These are phyloP conservation scores for Colletotrichum endophyticum DNA, from an alignment of 2,329 filamentous ascomycete species.

Conservation along the genomic window DNA sequence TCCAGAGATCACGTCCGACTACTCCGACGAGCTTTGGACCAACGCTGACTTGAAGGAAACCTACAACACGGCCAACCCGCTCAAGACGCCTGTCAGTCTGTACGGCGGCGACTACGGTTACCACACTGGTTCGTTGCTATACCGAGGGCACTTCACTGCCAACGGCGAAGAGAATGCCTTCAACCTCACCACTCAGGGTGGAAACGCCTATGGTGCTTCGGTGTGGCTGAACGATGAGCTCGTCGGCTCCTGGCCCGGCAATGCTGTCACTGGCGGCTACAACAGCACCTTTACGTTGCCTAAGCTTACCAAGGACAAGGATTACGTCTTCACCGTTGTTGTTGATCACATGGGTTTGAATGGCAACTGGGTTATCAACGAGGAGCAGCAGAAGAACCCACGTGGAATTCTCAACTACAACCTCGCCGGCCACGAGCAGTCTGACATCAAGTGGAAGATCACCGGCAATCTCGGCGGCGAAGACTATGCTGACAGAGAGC, in stretches of 20 bases:
- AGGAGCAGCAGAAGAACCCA: slow-evolving; percentile 61
- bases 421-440: slow-evolving; percentile 50
- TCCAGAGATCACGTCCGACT: slow-evolving; percentile 23
- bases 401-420: slow-evolving; percentile 63
- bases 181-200: slow-evolving; percentile 64
- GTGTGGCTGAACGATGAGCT: slow-evolving; percentile 66
- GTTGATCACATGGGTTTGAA: slow-evolving; percentile 74
- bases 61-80: slow-evolving; percentile 27
- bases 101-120: slow-evolving; percentile 75
- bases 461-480: slow-evolving; percentile 67
- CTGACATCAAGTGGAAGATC: slow-evolving; percentile 62
- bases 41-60: slow-evolving; percentile 39
- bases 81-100: slow-evolving; percentile 66
- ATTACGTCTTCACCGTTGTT: slow-evolving; percentile 68
- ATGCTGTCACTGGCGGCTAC: slow-evolving; percentile 47
- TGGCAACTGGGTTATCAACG: slow-evolving; percentile 62
- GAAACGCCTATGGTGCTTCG: slow-evolving; percentile 67
- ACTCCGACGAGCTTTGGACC: slow-evolving; percentile 47
- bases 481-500: slow-evolving; percentile 56
- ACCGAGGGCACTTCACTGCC: slow-evolving; percentile 68
- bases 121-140: slow-evolving; percentile 68
- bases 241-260: slow-evolving; percentile 67
- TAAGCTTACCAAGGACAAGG: slow-evolving; percentile 50
- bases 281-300: slow-evolving; percentile 62
- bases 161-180: slow-evolving; percentile 61